Base-by-base conservation (phyloP, 164 flowering plant species). In the Magnolia kwangsiensis region DNA sequence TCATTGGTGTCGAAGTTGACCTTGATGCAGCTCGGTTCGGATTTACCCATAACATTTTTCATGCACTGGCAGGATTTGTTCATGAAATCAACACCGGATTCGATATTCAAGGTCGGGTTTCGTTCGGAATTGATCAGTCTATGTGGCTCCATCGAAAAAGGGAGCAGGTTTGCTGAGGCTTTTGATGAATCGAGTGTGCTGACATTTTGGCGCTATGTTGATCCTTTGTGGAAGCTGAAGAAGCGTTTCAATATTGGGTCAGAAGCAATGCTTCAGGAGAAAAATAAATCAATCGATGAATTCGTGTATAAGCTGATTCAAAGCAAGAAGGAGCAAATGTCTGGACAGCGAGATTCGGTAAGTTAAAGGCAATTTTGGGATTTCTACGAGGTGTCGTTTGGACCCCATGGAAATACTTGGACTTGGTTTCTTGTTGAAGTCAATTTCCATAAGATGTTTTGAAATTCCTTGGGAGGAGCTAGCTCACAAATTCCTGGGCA, bases 51-150 rank as follows among this genome's bases (percentile, higher is more conserved):
- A 24, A 24, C 27, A 24, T 24, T 31, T 24, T 68, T 18, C 50
- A 0, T 68, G n/a, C n/a, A 18, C 16, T 5, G 2, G 50, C 79
- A 92, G 94, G 93, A 88, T 24, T 37, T 90, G 49, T 74, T 90
- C 10, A 86, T 90, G 91, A 85, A 84, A 75, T 83, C 79, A 74
- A 75, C 86, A 4, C 70, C 87, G 76, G 95, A 90, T 72, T 86
- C 95, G 8, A 91, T 90, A 71, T 87, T 90, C 87, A 88, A 87
- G 86, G 92, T 92, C 71, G 92, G 90, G 50, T 90, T 92, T 81
- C 94, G 97, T 7, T 86, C 85, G 51, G 90, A 89, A 0, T 80
- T 91, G 77, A 81, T 88, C 63, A 81, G 87, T 83, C 71, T 90
- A 77, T 80, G 68, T 7, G 90, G 87, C 9, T 78, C 90, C 69